Conservation (phyloP, 192 early-diverging fungal genomes). For the Coemansia sp. region DNA sequence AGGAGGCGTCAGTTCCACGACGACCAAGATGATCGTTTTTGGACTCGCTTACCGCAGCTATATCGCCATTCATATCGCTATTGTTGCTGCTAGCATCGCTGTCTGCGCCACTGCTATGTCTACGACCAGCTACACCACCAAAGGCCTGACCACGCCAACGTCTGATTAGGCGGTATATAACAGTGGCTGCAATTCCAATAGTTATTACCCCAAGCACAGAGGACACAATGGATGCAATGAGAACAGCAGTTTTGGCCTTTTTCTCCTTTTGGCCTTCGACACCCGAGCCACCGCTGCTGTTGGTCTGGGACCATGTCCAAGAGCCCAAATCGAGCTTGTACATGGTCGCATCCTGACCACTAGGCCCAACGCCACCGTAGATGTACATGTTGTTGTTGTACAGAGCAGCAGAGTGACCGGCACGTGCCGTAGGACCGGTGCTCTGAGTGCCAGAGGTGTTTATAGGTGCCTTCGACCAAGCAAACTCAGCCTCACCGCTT, state of each 20-base stretch:
- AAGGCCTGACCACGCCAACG: conserved; percentile 2
- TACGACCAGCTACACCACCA: conserved; percentile 3
- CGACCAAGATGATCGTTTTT: too few relatives aligned
- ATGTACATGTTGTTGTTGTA: conserved; percentile 60
- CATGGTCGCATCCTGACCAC: conserved; percentile 57
- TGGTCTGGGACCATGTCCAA: conserved; percentile 63
- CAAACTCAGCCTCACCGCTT: conserved; percentile 7
- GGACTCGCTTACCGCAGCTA: too few relatives aligned
- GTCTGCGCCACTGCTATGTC: too few relatives aligned
- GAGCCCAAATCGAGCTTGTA: conserved; percentile 58
- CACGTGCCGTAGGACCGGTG: conserved; percentile 52
- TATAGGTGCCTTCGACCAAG: conserved; percentile 50
- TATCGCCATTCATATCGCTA: too few relatives aligned
- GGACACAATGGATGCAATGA: conserved; percentile 49
- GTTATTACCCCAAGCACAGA: conserved; percentile 44
- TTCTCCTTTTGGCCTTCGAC: conserved; percentile 8
- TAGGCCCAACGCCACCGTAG: conserved; percentile 62
- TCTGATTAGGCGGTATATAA: conserved; percentile 38
- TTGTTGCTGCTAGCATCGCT: too few relatives aligned
- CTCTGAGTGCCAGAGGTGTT: conserved; percentile 8
- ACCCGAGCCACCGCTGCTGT: conserved; percentile 23
- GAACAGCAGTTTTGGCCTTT: conserved; percentile 39
- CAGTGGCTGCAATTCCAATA: conserved; percentile 43
- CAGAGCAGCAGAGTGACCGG: conserved; percentile 64
- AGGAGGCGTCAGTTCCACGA: too few relatives aligned